A percentile compares a stretch with the other conserved stretches of the same genome.
Conservation (phyloP, 1,284 basidiomycete genomes). For the Cystobasidium pallidum region DNA sequence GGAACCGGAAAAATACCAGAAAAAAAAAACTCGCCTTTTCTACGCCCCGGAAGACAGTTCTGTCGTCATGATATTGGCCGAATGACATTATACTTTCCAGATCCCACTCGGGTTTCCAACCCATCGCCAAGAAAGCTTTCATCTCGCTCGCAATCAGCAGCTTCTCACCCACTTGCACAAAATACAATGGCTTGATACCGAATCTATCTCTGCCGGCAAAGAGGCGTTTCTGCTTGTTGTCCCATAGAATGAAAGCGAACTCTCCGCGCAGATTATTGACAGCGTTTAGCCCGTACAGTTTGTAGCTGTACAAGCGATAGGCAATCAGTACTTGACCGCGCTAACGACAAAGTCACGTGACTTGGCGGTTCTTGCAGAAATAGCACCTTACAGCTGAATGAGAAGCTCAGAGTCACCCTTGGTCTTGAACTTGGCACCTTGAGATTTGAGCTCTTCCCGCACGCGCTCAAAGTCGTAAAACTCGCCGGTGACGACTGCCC, state of each 20-base stretch:
- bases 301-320: slow-evolving; percentile 18
- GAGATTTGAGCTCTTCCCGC: slow-evolving; percentile 55
- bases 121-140: slow-evolving; percentile 58
- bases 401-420: slow-evolving; percentile 59
- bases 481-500: slow-evolving; percentile 60
- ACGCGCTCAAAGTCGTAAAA: slow-evolving; percentile 59
- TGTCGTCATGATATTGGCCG: slow-evolving; percentile 52
- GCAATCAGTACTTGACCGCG: neutral
- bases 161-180: slow-evolving; percentile 56
- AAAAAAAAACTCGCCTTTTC: slow-evolving; percentile 49
- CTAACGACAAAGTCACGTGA: neutral
- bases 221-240: slow-evolving; percentile 54
- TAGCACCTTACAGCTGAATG: slow-evolving; percentile 56
- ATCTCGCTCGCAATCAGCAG: slow-evolving; percentile 58
- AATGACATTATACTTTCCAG: slow-evolving; percentile 50
- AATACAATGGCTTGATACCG: slow-evolving; percentile 60
- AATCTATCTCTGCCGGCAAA: slow-evolving; percentile 58
- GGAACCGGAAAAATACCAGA: neutral
- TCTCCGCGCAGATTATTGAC: slow-evolving; percentile 58
- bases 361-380: neutral
- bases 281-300: slow-evolving; percentile 56
- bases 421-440: slow-evolving; percentile 56
- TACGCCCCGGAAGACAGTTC: slow-evolving; percentile 57
- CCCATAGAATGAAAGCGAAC: slow-evolving; percentile 58
- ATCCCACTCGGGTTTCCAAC: slow-evolving; percentile 53